These are phyloP conservation scores for Histomonas meleagridis DNA, from an alignment of 208 protist genomes.

Conservation along the genomic window DNA sequence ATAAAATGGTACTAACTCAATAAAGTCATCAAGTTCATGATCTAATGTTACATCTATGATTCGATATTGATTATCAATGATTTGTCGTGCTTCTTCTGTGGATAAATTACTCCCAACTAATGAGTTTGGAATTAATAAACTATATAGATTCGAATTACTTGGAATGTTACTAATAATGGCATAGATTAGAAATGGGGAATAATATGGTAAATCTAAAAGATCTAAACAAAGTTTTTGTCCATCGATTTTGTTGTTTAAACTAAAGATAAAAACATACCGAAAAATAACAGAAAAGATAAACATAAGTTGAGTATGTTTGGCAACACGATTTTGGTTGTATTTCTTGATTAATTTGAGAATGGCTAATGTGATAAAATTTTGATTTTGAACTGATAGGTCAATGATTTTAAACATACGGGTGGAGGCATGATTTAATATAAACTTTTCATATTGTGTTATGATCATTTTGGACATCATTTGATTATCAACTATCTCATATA, in stretches of 20 bases:
- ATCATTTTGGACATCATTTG: too few relatives aligned
- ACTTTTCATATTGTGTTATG: background rate
- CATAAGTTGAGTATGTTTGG: background rate
- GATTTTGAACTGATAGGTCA: background rate
- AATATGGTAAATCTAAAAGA: background rate
- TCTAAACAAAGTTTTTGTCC: background rate
- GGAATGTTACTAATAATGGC: constrained; percentile 10
- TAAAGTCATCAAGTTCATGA: background rate
- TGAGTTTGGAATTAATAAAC: constrained; percentile 27
- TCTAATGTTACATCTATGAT: constrained; percentile 5
- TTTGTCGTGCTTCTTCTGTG: background rate
- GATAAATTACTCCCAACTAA: background rate
- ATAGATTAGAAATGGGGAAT: background rate
- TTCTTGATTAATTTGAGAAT: background rate
- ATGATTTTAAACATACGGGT: background rate
- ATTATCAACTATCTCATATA: too few relatives aligned
- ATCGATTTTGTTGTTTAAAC: background rate
- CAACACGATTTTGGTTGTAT: background rate
- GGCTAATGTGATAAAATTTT: background rate
- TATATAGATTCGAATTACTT: background rate
- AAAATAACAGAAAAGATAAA: background rate
- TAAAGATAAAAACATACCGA: background rate
- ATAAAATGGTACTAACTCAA: background rate
- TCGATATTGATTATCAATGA: background rate
- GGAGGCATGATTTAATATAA: background rate